Evolutionary conservation across 306 rosid genomes (phyloP), one percentile per base, ranked within the genome.

Genomic region (Astragalus glycyphyllos): DNA sequence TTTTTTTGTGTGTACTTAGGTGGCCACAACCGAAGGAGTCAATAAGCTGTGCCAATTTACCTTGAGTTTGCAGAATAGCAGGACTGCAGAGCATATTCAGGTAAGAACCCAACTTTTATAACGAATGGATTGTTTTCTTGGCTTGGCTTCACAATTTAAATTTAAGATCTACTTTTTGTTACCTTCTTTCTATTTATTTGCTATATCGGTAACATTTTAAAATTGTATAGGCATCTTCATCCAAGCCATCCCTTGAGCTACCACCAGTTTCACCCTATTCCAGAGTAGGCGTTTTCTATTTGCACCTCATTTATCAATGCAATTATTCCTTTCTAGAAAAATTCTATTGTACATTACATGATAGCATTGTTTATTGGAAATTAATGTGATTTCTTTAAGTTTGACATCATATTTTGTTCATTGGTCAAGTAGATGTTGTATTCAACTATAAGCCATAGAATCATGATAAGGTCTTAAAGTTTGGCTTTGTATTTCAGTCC

Each of bases 211-310:
- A 15, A 12, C 31, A 40, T 57, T 48, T 58, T 64, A 34, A 66
- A 48, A 65, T 69, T 69, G 17, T 85, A 37, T 48, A 89, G 98
- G 87, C 79, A 80, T 77, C 83, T 67, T 69, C 84, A n/a, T 84
- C 87, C 31, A 61, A 69, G 82, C 75, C 69, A 46, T 71, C 78
- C 55, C 83, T 75, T 77, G 91, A 85, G 74, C 86, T 38, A 55
- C 85, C 87, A 32, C 87, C 92, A 57, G 71, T 64, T 42, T 74
- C 94, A 23, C 88, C 93, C 65, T 81, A 85, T 38, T 73, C 83
- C 50, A 61, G 62, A 82, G 92, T 86, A 82, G 68, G 71, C 11
- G 5, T 40, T 44, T 58, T 48, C 13, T 32, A 68, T 15, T 40
- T 46, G 40, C 51, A 37, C 38, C 38, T 53, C 72, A 32, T 35